Base-by-base conservation (phyloP, 441 rosid genomes). In the Gossypium schwendimanii region DNA sequence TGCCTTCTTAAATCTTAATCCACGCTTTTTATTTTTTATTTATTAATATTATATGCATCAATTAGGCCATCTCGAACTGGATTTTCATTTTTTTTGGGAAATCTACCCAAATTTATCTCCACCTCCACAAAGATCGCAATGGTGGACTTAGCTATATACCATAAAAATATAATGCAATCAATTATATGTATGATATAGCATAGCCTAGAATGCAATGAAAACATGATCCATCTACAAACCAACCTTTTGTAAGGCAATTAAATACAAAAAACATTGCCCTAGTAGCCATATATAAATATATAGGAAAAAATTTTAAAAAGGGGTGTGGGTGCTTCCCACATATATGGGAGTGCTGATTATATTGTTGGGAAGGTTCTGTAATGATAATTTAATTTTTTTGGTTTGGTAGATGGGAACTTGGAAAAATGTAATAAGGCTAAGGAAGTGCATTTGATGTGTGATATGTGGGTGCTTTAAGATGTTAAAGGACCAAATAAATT, bases 321-420 rank as follows among this genome's bases (percentile, higher is more conserved):
- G 24, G 33, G 1, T 28, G 24, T 33, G 39, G 31, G 3, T 28
- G 8, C 12, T 61, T 78, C 73, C 81, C 24, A 65, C 76, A 66
- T 72, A 15, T 67, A 28, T 71, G 81, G 81, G 41, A 75, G 76
- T 44, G 76, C 70, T 53, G 31, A 74, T 75, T 52, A 36, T 52
- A 36, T 65, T 70, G 26, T 20, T 53, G 14, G 59, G 59, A 72
- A 61, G 49, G 28, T 45, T 71, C 57, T 47, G 31, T 26, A 12
- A 28, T 36, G 20, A 45, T 63, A 59, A 41, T 44, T 60, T 28
- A 4, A 14, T 9, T 1, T 2, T 65, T 65, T 10, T 0, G 50
- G 20, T 63, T 63, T 11, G 69, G 28, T 41, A 8, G 58, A 66
- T 66, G 58, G 41, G 70, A 67, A 62, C 53, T 52, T 67, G 70